phyloP scores from a whole-genome alignment of 1,139 yeast species.

The Nakaseomyces bracarensis region DNA sequence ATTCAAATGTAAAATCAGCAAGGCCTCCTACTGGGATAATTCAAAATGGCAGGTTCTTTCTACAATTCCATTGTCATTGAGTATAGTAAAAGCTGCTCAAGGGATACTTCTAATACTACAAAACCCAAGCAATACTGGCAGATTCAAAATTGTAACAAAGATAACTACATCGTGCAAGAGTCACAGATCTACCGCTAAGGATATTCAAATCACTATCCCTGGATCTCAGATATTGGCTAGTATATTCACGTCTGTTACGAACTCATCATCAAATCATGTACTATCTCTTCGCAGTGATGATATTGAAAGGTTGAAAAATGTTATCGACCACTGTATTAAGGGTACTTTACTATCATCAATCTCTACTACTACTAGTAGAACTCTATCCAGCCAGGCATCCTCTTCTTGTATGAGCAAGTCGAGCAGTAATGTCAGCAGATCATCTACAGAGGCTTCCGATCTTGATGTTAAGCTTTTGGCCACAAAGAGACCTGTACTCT shows the following conservation, averaged over 20 bases:
- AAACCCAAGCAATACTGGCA: slow-evolving; percentile 39
- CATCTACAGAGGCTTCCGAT: slow-evolving; percentile 16
- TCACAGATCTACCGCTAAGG: slow-evolving; percentile 29
- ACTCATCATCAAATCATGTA: slow-evolving; percentile 10
- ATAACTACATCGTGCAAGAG: slow-evolving; percentile 22
- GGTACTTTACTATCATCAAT: slow-evolving; percentile 16
- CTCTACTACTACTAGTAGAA: slow-evolving; percentile 12
- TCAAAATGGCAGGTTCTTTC: slow-evolving; percentile 18
- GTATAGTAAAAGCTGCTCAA: slow-evolving; percentile 79
- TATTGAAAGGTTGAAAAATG: slow-evolving; percentile 18
- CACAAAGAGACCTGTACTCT: slow-evolving; percentile 11
- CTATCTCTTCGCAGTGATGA: slow-evolving; percentile 21
- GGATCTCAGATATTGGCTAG: slow-evolving; percentile 12
- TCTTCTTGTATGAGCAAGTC: slow-evolving; percentile 11
- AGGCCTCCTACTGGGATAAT: slow-evolving; percentile 23
- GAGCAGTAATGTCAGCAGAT: slow-evolving; percentile 13
- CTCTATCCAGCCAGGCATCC: slow-evolving; percentile 16
- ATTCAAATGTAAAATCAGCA: slow-evolving; percentile 14
- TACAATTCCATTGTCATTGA: slow-evolving; percentile 16
- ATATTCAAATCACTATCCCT: slow-evolving; percentile 28
- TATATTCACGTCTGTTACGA: slow-evolving; percentile 8
- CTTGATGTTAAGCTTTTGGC: slow-evolving; percentile 8
- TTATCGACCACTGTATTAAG: slow-evolving; percentile 20
- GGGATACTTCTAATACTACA: slow-evolving; percentile 82
- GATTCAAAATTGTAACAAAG: slow-evolving; percentile 17